A percentile compares a stretch with the other conserved stretches of the same genome.
These are phyloP conservation scores for Haplographium delicatum DNA, from an alignment of 495 filamentous ascomycete species.

Conservation along the genomic window DNA sequence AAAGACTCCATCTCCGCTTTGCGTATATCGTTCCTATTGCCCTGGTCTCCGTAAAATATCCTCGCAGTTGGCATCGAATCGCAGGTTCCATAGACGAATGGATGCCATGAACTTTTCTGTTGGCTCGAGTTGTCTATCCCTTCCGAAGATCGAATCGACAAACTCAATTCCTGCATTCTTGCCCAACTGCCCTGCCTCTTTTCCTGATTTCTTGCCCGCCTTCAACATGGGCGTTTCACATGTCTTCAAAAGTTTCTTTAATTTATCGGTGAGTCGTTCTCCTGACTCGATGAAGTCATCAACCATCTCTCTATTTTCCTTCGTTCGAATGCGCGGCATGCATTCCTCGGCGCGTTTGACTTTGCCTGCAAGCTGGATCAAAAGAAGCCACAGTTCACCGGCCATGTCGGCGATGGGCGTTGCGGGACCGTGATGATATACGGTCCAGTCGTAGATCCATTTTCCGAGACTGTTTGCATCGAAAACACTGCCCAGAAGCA, in stretches of 20 bases:
- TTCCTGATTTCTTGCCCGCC: slow-evolving; percentile 50
- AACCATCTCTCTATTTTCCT: slow-evolving; percentile 72
- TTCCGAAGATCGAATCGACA: slow-evolving; percentile 93
- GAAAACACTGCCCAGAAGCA: slow-evolving; percentile 92
- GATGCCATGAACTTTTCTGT: slow-evolving; percentile 95
- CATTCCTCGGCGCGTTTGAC: slow-evolving; percentile 86
- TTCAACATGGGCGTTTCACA: slow-evolving; percentile 88
- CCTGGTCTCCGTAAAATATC: slow-evolving; percentile 56
- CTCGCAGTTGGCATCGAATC: slow-evolving; percentile 96
- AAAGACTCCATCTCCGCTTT: not conserved
- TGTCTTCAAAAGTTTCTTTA: slow-evolving; percentile 79
- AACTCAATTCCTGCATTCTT: slow-evolving; percentile 94
- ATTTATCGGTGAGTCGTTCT: slow-evolving; percentile 78
- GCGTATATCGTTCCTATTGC: slow-evolving; percentile 15
- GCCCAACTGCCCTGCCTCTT: slow-evolving; percentile 72
- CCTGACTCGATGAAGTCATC: slow-evolving; percentile 91
- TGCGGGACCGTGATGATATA: slow-evolving; percentile 79
- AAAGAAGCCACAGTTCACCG: slow-evolving; percentile 88
- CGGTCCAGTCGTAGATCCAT: slow-evolving; percentile 99
- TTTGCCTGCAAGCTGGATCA: slow-evolving; percentile 95
- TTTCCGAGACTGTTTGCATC: slow-evolving; percentile 96
- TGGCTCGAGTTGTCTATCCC: slow-evolving; percentile 82
- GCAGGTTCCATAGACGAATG: slow-evolving; percentile 88
- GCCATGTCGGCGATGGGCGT: slow-evolving; percentile 90
- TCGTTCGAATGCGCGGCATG: slow-evolving; percentile 62